Percentiles rank a stretch among this genome's conserved stretches.
Evolutionary conservation across 2,329 filamentous ascomycete species (phyloP).

Genomic region (Penicillium sp.): DNA sequence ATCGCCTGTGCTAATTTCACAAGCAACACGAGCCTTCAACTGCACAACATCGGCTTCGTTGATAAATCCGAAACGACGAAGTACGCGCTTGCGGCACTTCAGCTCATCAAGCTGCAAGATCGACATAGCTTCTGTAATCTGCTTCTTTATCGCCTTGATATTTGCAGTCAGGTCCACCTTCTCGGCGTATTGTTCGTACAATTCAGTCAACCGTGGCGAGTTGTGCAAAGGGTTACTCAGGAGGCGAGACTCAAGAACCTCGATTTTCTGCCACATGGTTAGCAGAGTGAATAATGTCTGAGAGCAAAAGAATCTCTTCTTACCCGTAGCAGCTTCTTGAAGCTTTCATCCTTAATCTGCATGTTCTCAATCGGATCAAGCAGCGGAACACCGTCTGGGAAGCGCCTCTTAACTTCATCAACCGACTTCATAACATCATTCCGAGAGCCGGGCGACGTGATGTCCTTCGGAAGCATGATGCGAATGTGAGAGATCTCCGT

Average conservation of each 20-base stretch:
- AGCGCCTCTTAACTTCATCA: slow-evolving; percentile 77
- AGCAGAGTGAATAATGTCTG: slow-evolving; percentile 6
- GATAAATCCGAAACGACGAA: slow-evolving; percentile 91
- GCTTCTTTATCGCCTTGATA: slow-evolving; percentile 85
- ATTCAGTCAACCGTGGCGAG: slow-evolving; percentile 74
- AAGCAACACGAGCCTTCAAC: slow-evolving; percentile 94
- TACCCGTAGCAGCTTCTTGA: slow-evolving; percentile 79
- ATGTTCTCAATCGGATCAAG: slow-evolving; percentile 96
- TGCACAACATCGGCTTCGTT: slow-evolving; percentile 94
- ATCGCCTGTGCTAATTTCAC: slow-evolving; percentile 95
- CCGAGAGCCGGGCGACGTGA: slow-evolving; percentile 65
- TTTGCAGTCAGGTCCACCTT: slow-evolving; percentile 74
- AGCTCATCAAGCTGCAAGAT: slow-evolving; percentile 94
- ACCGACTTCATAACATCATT: slow-evolving; percentile 66
- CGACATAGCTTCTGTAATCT: slow-evolving; percentile 78
- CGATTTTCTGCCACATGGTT: slow-evolving; percentile 70
- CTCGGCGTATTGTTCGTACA: slow-evolving; percentile 81
- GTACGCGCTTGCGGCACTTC: slow-evolving; percentile 90
- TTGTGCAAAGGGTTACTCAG: slow-evolving; percentile 88
- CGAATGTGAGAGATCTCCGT: slow-evolving; percentile 80
- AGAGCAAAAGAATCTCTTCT: slow-evolving; percentile 17
- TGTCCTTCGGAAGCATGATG: slow-evolving; percentile 76
- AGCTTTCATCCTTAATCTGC: slow-evolving; percentile 86
- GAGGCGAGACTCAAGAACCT: slow-evolving; percentile 87
- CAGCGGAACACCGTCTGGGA: slow-evolving; percentile 85